Conservation (phyloP, 495 filamentous ascomycete species). For the Xylaria acuta region DNA sequence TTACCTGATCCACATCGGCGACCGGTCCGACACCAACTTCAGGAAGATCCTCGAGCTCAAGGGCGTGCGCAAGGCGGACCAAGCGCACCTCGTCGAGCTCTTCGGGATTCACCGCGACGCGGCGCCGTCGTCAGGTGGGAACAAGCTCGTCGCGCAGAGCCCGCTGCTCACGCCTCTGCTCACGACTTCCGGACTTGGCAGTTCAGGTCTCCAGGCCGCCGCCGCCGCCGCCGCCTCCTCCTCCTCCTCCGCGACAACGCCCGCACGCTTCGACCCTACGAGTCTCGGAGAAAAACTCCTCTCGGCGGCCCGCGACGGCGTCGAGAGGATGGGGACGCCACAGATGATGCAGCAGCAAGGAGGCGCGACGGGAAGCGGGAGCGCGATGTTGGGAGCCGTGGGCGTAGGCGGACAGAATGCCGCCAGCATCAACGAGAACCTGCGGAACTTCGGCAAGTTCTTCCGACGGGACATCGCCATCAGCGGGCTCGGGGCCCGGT, state of each 20-base stretch:
- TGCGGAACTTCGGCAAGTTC: conserved; percentile 95
- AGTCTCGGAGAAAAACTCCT: conserved; percentile 75
- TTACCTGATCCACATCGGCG: conserved; percentile 92
- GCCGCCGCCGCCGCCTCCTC: conserved; percentile 36
- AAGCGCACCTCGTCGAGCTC: conserved; percentile 81
- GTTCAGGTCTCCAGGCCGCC: conserved; percentile 45
- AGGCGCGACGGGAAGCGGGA: conserved; percentile 8
- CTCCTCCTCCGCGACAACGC: conserved; percentile 49
- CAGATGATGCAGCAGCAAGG: conserved; percentile 64
- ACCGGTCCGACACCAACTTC: conserved; percentile 92
- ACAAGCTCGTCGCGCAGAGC: conserved; percentile 62
- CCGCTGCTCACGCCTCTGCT: conserved; percentile 68
- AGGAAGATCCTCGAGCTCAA: conserved; percentile 94
- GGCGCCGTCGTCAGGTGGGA: conserved; percentile 60
- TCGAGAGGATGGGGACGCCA: conserved; percentile 82
- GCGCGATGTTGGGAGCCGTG: background rate
- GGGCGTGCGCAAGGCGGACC: conserved; percentile 82
- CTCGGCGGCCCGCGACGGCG: conserved; percentile 87
- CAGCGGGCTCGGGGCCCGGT: conserved; percentile 78
- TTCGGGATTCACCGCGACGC: conserved; percentile 81
- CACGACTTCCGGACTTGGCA: conserved; percentile 40
- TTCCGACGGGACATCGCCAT: conserved; percentile 89
- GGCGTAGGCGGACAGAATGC: conserved; percentile 41
- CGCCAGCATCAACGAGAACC: conserved; percentile 82
- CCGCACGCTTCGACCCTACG: conserved; percentile 78